Evolutionary conservation across 441 rosid species (phyloP), one percentile per base, ranked within the genome.

Genomic region (Erodium trifolium): DNA sequence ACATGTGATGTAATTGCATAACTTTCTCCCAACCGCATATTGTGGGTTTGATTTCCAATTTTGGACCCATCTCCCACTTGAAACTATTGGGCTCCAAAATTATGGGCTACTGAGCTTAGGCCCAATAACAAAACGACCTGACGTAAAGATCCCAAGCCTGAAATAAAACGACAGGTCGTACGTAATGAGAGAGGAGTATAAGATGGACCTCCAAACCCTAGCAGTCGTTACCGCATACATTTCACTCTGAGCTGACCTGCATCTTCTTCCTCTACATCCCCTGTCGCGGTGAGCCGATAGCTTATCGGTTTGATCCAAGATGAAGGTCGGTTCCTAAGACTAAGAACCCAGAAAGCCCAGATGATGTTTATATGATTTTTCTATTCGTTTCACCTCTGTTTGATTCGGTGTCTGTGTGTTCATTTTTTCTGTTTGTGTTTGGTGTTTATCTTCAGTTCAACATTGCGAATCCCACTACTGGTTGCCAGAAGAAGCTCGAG

Each of bases 401-500:
- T 39, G 45, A 39, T 39, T 39, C 45, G 45, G 0, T 39, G 9
- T 39, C 45, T 39, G 45, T 39, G 45, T 6, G 5, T 4, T 6
- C 9, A 9, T 9, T 39, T 39, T 39, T 39, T 39, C 5, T 9
- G 45, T 10, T 6, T 39, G 55, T 11, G 1, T 51, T 51, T 51
- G 57, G 14, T 51, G 57, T 51, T 51, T 13, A n/a, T 4, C 5
- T 76, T 53, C 77, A 87, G 91, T 79, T 87, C 73, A 85, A 87
- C 78, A 80, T 87, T 67, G 91, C 88, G 27, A 83, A 83, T 73
- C 87, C 87, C 35, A 83, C 87, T 70, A 81, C 87, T 66, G 87
- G 87, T 5, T 81, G 87, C 80, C 87, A 83, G 79, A 83, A 83
- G 82, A 83, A 83, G 83, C 82, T 83, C 18, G 87, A 83, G 73